Base-by-base conservation (phyloP, 768 basidiomycete species). In the Hemileccinum impolitum region DNA sequence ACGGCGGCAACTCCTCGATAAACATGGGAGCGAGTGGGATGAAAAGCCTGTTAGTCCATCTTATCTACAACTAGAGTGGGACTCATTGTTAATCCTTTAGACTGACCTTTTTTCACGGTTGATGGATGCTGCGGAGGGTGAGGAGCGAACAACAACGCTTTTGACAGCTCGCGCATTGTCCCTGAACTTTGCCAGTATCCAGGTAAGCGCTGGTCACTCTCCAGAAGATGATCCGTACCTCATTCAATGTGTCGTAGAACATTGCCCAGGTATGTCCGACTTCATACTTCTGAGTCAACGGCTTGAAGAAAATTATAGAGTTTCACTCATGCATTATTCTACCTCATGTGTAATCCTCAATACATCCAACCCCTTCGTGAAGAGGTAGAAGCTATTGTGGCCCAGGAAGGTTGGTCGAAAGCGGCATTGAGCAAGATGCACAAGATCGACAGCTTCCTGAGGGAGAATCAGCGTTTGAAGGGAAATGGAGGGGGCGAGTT, bases 371-470 rank as follows among this genome's bases (percentile, higher is more conserved):
- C 67, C 1, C 59, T 78, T 4, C 68, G 75, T 0, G 63, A 70
- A 38, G 76, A 77, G 50, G 59, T 71, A 11, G 70, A 72, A 23
- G 34, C 40, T 0, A 57, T 67, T 15, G 30, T 71, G 12, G 30
- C 39, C 1, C 37, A 57, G 8, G 62, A 72, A 0, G 70, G 59
- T 18, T 72, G 66, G 62, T 54, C 55, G 1, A 69, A 66, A 40
- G 43, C 35, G 0, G 55, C 59, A 6, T 19, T 72, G 19, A 51
- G 30, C 14, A 64, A 66, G 34, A 63, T 72, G 62, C 65, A 54
- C 54, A 70, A 68, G 49, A 39, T 75, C 6, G 73, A 76, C 45
- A 75, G 70, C 47, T 74, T 76, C 42, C 36, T 76, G 36, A 70
- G 64, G 45, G 73, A 73, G 45, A 59, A 61, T 2, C 60, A 66